Evolutionary conservation across 106 monocot genomes (phyloP), one percentile per base, ranked within the genome.

Genomic region (Dendrobium nobile): DNA sequence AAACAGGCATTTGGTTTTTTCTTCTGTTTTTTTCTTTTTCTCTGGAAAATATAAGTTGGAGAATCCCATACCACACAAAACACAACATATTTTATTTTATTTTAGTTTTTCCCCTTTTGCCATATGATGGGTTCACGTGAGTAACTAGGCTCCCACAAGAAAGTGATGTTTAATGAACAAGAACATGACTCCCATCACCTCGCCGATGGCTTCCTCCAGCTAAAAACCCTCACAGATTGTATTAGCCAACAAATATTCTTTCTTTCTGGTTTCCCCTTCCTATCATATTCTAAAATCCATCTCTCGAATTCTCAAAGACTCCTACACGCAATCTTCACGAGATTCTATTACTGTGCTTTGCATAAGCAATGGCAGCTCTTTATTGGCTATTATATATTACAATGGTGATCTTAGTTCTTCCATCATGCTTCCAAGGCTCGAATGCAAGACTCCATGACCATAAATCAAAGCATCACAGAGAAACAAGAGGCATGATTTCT

Each of bases 111-210:
- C 22, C 5, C 22, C 5, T 61, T 18, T 61, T n/a, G 20, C 19
- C 22, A 22, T 22, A 61, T 61, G 24, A 61, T 61, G 4, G 8
- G 61, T 61, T 61, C 61, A 61, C 22, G 61, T 61, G 61, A 61
- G 61, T 7, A 41, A 9, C 41, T 43, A 15, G 13, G 7, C 33
- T 70, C 33, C 33, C 33, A 70, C 27, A 4, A 70, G 6, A 37
- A 70, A 10, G 33, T 61, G 70, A 13, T 11, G 70, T 19, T 40
- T 28, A 41, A 41, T 40, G 48, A 41, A 41, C 8, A 18, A 79
- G 79, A 41, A 22, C n/a, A 24, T 42, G 79, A 79, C 79, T 44
- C 79, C 24, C 33, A 27, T 78, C 78, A 33, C 77, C 48, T 19
- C 20, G 67, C 24, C 24, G 24, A 72, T 72, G 72, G 72, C 41